These are phyloP conservation scores for Starmera pachycereana DNA, from an alignment of 805 yeast genomes.

Conservation along the genomic window DNA sequence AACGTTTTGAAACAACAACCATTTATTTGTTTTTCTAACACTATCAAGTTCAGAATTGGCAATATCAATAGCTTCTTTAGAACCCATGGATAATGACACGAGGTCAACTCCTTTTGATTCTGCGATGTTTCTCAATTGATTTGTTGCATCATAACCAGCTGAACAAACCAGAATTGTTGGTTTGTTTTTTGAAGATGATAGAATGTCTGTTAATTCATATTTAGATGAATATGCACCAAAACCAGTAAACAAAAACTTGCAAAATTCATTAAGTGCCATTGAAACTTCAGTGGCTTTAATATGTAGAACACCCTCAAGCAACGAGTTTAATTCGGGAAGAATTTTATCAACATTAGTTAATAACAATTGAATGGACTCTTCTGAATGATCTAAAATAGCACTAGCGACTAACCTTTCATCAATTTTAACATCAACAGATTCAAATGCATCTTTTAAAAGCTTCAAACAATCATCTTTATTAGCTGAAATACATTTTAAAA, in stretches of 20 bases:
- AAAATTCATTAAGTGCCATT: conserved; percentile 11
- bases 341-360: background rate
- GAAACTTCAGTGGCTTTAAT: conserved; percentile 5
- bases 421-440: background rate
- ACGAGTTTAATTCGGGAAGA: conserved; percentile 1
- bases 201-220: conserved; percentile 22
- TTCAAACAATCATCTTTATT: background rate
- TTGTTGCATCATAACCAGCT: conserved; percentile 59
- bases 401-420: background rate
- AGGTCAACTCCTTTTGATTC: conserved; percentile 18
- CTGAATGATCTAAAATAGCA: background rate
- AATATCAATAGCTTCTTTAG: conserved; percentile 47
- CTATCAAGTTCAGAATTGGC: conserved; percentile 45
- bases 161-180: conserved; percentile 48
- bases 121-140: conserved; percentile 38
- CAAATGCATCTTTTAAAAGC: conserved; percentile 4
- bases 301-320: conserved; percentile 2
- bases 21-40: conserved; percentile 39
- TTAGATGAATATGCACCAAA: conserved; percentile 23
- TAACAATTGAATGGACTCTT: background rate
- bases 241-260: conserved; percentile 18
- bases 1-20: conserved; percentile 76
- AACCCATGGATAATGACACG: conserved; percentile 58
- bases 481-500: conserved; percentile 2
- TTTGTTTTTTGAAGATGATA: conserved; percentile 9